Base-by-base conservation (phyloP, 768 basidiomycete genomes). In the Tylopilus subfusipes region DNA sequence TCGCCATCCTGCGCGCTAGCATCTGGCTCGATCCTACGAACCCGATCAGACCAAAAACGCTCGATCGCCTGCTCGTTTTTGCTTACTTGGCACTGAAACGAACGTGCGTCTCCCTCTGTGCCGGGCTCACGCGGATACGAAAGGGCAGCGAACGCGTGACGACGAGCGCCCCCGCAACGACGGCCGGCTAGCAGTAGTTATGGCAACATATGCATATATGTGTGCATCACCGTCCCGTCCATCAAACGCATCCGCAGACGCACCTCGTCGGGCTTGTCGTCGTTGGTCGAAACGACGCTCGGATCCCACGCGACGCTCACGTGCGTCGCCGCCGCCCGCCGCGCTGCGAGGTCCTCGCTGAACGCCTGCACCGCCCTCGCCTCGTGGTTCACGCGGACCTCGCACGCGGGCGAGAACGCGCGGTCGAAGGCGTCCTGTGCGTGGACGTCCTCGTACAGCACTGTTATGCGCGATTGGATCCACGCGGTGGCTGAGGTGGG, bases 11-110 rank as follows among this genome's bases (percentile, higher is more conserved):
- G 55, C 33, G 59, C 59, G 46, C 9, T 52, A 14, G 44, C 43
- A 4, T 66, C 62, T 25, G 52, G 60, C 36, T 65, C 68, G 52
- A 71, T 66, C 59, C 70, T 73, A 33, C 2, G 7, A 18, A 9
- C 16, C 13, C 2, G 6, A 42, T 51, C 24, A 51, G 39, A 38
- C 29, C 21, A 18, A 11, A 0, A n/a, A 2, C 19, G n/a, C 4
- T 6, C 4, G 12, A 38, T 19, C n/a, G 1, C 14, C 30, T 1
- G 5, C 14, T 5, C 8, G 1, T 1, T 1, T 10, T 1, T 21
- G 18, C 71, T 46, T 27, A 77, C 78, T 63, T 74, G 21, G 76
- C 77, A 36, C 73, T 78, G 45, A 79, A 77, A 16, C 65, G 53
- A 29, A 75, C 56, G 25, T 64, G 59, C 30, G 68, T 72, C 9